A percentile compares a stretch with the other conserved stretches of the same genome.
Conservation (phyloP, 805 yeast genomes). For the Yarrowia bubula region DNA sequence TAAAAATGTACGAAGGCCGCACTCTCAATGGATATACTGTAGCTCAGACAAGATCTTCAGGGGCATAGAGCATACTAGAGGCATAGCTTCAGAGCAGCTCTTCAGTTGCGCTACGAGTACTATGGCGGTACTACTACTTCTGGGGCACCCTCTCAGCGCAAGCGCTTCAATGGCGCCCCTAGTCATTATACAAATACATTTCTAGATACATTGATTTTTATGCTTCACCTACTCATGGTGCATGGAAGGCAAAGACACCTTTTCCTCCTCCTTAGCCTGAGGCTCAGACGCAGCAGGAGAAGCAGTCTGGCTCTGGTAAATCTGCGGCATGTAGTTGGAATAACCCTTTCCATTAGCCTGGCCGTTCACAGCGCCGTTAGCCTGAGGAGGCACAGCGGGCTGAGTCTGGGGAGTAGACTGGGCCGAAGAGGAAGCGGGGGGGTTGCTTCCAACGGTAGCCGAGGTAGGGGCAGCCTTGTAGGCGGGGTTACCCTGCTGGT, state of each 20-base stretch:
- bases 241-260: constrained; percentile 21
- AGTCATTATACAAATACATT: constrained; percentile 24
- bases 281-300: constrained; percentile 28
- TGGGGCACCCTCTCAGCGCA: too few relatives aligned
- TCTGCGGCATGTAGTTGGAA: constrained; percentile 31
- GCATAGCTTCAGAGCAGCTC: too few relatives aligned
- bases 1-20: too few relatives aligned
- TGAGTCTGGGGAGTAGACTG: constrained; percentile 23
- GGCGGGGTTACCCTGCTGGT: constrained; percentile 29
- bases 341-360: constrained; percentile 30
- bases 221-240: constrained; percentile 20
- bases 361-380: constrained; percentile 22
- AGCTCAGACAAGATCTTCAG: too few relatives aligned
- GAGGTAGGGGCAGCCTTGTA: constrained; percentile 25
- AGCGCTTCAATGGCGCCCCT: too few relatives aligned
- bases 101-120: too few relatives aligned
- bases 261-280: constrained; percentile 28
- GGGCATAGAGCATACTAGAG: too few relatives aligned
- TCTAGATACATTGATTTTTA: constrained; percentile 26
- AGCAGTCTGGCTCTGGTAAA: constrained; percentile 33
- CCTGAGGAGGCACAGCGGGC: constrained; percentile 23
- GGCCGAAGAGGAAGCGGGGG: constrained; percentile 18
- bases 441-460: not conserved
- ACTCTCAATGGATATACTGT: too few relatives aligned
- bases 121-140: too few relatives aligned